Conservation (phyloP, 345 rosid genomes). For the Rhizophora apiculata region DNA sequence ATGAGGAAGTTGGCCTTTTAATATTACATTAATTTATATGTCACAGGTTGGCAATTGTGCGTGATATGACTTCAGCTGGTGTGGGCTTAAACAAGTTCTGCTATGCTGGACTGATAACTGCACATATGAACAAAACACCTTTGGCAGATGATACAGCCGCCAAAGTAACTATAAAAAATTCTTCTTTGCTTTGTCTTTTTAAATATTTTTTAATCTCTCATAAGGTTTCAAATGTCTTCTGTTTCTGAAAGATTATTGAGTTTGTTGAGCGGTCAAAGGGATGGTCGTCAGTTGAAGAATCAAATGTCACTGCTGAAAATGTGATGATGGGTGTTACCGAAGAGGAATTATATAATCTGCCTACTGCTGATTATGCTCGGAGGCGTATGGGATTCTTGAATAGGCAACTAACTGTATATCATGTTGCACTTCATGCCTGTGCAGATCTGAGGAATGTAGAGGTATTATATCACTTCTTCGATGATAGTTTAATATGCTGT, state of each 20-base stretch:
- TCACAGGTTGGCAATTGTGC: conserved; percentile 75
- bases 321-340: conserved; percentile 68
- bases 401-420: conserved; percentile 64
- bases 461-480: conserved; percentile 41
- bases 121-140: conserved; percentile 72
- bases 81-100: conserved; percentile 91
- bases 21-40: conserved; percentile 7
- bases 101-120: conserved; percentile 91
- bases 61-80: conserved; percentile 98
- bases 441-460: conserved; percentile 75
- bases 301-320: conserved; percentile 58
- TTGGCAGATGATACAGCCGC: conserved; percentile 55
- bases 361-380: conserved; percentile 65
- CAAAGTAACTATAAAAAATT: conserved; percentile 44
- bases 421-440: conserved; percentile 78
- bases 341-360: conserved; percentile 86
- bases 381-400: conserved; percentile 62
- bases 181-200: not conserved
- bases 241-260: conserved; percentile 65
- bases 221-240: conserved; percentile 17
- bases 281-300: conserved; percentile 74
- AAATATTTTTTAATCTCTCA: not conserved
- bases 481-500: conserved; percentile 8
- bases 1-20: conserved; percentile 3
- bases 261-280: conserved; percentile 83